Evolutionary conservation across 176 grass and related monocot genomes (phyloP).

Genomic region (Pharus latifolius): DNA sequence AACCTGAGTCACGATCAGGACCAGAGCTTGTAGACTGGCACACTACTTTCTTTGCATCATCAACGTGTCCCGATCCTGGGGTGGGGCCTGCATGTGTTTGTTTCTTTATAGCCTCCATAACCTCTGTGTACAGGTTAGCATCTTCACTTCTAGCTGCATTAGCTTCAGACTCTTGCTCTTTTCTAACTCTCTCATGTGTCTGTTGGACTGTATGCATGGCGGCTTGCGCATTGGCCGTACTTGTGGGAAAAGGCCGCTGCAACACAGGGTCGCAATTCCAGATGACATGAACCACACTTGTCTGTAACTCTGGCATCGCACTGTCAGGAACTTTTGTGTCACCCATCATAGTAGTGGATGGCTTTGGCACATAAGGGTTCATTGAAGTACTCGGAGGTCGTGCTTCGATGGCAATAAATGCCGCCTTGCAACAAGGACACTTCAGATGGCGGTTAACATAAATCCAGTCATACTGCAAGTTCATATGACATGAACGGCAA

Average conservation of each 20-base stretch:
- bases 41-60: background rate
- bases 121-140: too few relatives aligned
- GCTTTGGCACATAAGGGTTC: background rate
- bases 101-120: too few relatives aligned
- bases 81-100: too few relatives aligned
- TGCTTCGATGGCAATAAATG: conserved; percentile 38
- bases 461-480: conserved; percentile 34
- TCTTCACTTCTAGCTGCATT: conserved; percentile 13
- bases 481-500: conserved; percentile 20
- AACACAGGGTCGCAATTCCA: conserved; percentile 9
- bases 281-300: conserved; percentile 10
- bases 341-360: background rate
- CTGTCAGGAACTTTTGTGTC: background rate
- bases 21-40: background rate
- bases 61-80: background rate
- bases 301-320: conserved; percentile 1
- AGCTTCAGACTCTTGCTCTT: conserved; percentile 3
- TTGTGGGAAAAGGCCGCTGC: conserved; percentile 20
- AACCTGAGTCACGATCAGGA: background rate
- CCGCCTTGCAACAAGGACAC: conserved; percentile 12
- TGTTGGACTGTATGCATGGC: conserved; percentile 25
- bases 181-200: conserved; percentile 14
- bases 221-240: conserved; percentile 6
- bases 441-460: conserved; percentile 18
- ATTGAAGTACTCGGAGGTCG: background rate